phyloP scores from a whole-genome alignment of 176 grass and related monocot species.

The Oryza meridionalis region DNA sequence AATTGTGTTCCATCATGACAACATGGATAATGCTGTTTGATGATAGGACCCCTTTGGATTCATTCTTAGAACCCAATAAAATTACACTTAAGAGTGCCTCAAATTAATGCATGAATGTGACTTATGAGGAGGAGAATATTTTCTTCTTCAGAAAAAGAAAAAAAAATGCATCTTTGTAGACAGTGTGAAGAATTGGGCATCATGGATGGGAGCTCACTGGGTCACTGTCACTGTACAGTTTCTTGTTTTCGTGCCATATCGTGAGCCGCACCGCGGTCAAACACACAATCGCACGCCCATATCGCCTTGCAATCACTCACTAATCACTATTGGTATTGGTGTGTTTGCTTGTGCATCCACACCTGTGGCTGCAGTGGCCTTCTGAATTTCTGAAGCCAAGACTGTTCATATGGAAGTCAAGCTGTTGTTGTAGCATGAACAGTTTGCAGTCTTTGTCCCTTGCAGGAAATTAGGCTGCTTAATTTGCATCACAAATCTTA shows the following conservation, averaged over 20 bases:
- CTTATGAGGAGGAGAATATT: not conserved
- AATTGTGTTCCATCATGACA: not conserved
- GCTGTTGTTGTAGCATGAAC: constrained; percentile 25
- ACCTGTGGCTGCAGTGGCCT: too few species aligned
- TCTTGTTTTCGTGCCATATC: not conserved
- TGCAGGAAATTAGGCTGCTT: not conserved
- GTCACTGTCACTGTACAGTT: constrained; percentile 24
- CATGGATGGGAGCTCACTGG: not conserved
- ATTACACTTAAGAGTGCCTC: not conserved
- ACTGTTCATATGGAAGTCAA: constrained; percentile 7
- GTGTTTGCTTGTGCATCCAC: constrained; percentile 14
- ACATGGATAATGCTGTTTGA: constrained; percentile 1
- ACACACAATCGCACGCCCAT: constrained; percentile 26
- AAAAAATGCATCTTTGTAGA: too few species aligned
- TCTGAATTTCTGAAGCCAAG: not conserved
- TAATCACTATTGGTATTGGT: not conserved
- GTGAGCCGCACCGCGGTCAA: not conserved
- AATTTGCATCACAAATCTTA: not conserved
- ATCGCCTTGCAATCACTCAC: constrained; percentile 14
- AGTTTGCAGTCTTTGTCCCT: constrained; percentile 19
- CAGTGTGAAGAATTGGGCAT: too few species aligned
- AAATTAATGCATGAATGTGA: not conserved
- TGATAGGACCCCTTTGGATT: constrained; percentile 11
- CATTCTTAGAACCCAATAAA: not conserved
- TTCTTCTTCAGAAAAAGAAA: not conserved